phyloP scores from a whole-genome alignment of 441 rosid species.

The Biscutella laevigata region DNA sequence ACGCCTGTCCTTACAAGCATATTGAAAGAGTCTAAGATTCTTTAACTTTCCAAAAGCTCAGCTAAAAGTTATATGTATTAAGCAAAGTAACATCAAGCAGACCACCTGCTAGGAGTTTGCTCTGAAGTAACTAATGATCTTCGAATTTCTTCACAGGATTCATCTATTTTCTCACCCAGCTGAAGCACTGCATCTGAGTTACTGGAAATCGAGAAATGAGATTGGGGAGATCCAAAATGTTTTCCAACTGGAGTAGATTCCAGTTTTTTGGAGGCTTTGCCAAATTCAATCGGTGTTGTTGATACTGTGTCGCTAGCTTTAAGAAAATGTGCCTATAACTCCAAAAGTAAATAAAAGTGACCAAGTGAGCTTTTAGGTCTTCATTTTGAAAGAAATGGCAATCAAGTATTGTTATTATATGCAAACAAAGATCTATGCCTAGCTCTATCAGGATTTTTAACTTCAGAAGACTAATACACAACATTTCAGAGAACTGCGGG shows the following conservation, averaged over 20 bases:
- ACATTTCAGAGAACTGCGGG: neutral
- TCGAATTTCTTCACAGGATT: slow-evolving; percentile 27
- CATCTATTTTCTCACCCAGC: slow-evolving; percentile 30
- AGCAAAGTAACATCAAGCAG: neutral
- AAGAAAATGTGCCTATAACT: slow-evolving; percentile 53
- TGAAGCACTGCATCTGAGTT: slow-evolving; percentile 32
- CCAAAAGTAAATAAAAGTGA: neutral
- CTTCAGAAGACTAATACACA: neutral
- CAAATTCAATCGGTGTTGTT: slow-evolving; percentile 51
- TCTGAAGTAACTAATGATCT: slow-evolving; percentile 22
- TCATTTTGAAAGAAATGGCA: neutral
- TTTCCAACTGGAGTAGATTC: slow-evolving; percentile 24
- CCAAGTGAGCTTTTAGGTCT: neutral
- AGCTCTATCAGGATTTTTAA: neutral
- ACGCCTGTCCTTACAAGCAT: neutral
- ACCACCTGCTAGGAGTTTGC: slow-evolving; percentile 59
- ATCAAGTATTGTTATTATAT: neutral
- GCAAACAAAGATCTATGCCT: neutral
- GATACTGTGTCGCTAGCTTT: slow-evolving; percentile 55
- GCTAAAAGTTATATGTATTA: neutral
- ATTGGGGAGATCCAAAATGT: slow-evolving; percentile 30
- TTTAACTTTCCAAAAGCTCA: neutral
- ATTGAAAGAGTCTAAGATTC: neutral
- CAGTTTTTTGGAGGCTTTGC: slow-evolving; percentile 36
- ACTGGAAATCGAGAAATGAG: slow-evolving; percentile 46